phyloP scores from a whole-genome alignment of 768 basidiomycete genomes.

The Serendipita vermifera region DNA sequence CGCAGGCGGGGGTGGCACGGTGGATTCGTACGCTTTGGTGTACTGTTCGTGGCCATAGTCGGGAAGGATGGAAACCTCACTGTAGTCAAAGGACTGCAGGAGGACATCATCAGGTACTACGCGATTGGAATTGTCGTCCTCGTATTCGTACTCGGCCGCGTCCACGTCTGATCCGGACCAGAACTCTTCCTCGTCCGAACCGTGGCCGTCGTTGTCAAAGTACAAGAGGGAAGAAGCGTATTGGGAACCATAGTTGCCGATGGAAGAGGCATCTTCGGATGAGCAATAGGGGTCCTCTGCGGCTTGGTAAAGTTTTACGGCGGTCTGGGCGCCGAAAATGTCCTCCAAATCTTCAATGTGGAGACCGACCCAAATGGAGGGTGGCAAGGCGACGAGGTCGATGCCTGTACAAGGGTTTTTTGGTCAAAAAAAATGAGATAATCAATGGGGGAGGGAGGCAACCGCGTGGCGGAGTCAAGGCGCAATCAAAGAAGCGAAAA shows the following conservation, averaged over 20 bases:
- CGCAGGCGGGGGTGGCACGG: no score
- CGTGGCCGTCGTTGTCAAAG: not conserved
- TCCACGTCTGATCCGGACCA: not conserved
- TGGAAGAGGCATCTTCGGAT: slow-evolving; percentile 5
- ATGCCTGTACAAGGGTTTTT: not conserved
- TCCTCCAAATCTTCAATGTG: slow-evolving; percentile 9
- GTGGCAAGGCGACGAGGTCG: slow-evolving; percentile 8
- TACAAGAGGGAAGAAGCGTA: not conserved
- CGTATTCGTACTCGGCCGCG: not conserved
- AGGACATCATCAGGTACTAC: not conserved
- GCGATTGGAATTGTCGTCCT: not conserved
- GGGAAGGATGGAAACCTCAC: not conserved
- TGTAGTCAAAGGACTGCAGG: not conserved
- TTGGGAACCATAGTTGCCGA: slow-evolving; percentile 1
- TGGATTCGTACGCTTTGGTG: no score
- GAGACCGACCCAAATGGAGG: slow-evolving; percentile 6
- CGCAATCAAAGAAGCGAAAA: not conserved
- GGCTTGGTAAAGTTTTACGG: slow-evolving; percentile 2
- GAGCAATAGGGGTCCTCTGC: slow-evolving; percentile 8
- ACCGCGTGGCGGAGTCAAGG: not conserved
- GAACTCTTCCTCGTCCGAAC: not conserved
- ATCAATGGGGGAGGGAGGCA: not conserved
- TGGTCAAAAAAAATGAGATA: no score
- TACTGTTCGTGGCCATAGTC: not conserved
- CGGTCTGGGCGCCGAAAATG: slow-evolving; percentile 7